These are phyloP conservation scores for Salix caprea DNA, from an alignment of 345 rosid species.

Conservation along the genomic window DNA sequence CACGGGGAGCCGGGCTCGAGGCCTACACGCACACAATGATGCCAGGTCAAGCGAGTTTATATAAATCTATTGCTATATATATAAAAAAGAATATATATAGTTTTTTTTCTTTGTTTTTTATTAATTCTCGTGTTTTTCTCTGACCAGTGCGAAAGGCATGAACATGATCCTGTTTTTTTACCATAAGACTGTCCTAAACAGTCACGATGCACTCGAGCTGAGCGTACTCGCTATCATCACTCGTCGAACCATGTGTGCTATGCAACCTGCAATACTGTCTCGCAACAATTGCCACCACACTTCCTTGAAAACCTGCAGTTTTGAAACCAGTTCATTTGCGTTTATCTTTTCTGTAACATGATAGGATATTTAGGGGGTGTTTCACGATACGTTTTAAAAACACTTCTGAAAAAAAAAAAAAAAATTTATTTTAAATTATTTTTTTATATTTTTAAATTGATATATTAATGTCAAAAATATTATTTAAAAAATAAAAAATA, in stretches of 20 bases:
- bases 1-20: too few species aligned
- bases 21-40: too few species aligned
- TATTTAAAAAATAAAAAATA: too few species aligned
- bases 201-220: not conserved
- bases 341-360: not conserved
- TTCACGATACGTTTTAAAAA: fast-evolving
- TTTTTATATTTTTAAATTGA: too few species aligned
- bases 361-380: too few species aligned
- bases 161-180: not conserved
- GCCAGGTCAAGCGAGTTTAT: too few species aligned
- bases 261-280: not conserved
- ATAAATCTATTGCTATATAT: too few species aligned
- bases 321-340: not conserved
- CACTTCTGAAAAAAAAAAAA: too few species aligned
- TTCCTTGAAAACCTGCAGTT: not conserved
- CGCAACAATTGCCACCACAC: not conserved
- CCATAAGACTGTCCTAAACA: not conserved
- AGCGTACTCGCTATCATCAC: not conserved
- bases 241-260: not conserved
- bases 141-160: not conserved
- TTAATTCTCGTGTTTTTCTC: not conserved
- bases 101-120: too few species aligned
- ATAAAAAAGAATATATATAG: too few species aligned
- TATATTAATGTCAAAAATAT: too few species aligned
- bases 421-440: too few species aligned